Conservation (phyloP, 2,329 filamentous ascomycete genomes). For the Microcyclospora pomicola region DNA sequence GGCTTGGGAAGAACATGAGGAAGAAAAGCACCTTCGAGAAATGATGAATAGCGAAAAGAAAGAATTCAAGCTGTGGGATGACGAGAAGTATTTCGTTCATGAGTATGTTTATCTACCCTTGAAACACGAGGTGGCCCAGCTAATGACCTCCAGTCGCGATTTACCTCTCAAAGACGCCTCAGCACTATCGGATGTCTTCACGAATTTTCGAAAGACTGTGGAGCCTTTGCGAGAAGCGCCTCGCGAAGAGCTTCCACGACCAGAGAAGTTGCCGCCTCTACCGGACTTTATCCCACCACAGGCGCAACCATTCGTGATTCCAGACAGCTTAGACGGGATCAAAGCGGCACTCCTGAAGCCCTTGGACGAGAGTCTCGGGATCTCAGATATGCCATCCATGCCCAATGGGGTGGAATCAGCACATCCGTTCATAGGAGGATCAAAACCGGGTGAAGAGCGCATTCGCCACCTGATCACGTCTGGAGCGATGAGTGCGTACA, state of each 20-base stretch:
- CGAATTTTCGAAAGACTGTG: conserved; percentile 56
- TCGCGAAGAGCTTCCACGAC: conserved; percentile 41
- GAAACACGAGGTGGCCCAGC: neutral
- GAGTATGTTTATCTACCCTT: conserved; percentile 44
- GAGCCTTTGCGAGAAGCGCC: conserved; percentile 57
- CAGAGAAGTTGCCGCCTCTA: conserved; percentile 43
- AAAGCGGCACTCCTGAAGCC: conserved; percentile 45
- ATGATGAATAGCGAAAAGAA: conserved; percentile 40
- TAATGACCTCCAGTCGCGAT: conserved; percentile 43
- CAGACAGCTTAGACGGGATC: conserved; percentile 40
- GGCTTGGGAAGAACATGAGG: conserved; percentile 52
- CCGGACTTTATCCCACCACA: conserved; percentile 47
- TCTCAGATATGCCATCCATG: conserved; percentile 39
- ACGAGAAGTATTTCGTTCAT: conserved; percentile 69
- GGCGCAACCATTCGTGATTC: conserved; percentile 48
- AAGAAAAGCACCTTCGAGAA: conserved; percentile 43
- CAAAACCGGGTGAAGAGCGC: conserved; percentile 44
- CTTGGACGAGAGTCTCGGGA: conserved; percentile 34
- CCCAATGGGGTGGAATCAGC: conserved; percentile 43
- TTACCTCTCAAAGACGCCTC: conserved; percentile 42
- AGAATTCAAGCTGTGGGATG: conserved; percentile 51
- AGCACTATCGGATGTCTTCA: conserved; percentile 62
- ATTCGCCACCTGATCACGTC: conserved; percentile 47
- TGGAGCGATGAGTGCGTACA: conserved; percentile 50
- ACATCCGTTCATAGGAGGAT: conserved; percentile 57